Conservation (phyloP, 192 early-diverging fungal genomes). For the Martensiomyces pterosporus region DNA sequence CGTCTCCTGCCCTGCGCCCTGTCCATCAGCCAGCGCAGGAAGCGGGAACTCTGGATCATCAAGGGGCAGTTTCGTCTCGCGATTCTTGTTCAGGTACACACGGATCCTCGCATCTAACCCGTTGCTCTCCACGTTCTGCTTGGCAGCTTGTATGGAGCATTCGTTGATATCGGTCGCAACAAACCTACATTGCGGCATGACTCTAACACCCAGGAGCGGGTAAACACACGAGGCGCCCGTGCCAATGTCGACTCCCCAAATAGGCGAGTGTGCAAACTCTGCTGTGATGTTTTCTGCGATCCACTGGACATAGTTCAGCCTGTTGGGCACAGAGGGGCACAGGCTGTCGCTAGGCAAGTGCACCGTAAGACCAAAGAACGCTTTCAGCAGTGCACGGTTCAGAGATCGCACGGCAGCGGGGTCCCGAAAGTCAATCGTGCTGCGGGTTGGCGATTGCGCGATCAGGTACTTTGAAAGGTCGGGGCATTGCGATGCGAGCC, state of each 20-base stretch:
- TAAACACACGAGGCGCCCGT: constrained; percentile 91
- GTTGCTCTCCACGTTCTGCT: constrained; percentile 64
- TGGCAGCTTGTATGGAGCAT: constrained; percentile 59
- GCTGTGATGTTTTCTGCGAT: constrained; percentile 4
- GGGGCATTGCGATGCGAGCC: constrained; percentile 9
- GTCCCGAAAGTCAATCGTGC: constrained; percentile 24
- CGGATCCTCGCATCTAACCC: constrained; percentile 54
- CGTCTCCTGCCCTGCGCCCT: constrained; percentile 19
- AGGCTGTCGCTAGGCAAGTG: constrained; percentile 19
- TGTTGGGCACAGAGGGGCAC: constrained; percentile 30
- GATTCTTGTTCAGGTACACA: constrained; percentile 47
- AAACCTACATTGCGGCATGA: constrained; percentile 61
- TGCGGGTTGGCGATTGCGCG: background rate
- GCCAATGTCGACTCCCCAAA: constrained; percentile 50
- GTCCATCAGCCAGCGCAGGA: constrained; percentile 8
- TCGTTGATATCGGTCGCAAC: constrained; percentile 74
- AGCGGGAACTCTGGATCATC: constrained; percentile 16
- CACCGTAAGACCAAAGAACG: constrained; percentile 33
- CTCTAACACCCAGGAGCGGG: constrained; percentile 68
- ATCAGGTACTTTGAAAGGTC: constrained; percentile 13
- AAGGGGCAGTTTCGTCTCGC: constrained; percentile 12
- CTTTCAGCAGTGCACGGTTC: constrained; percentile 26
- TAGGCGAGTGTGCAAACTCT: constrained; percentile 4
- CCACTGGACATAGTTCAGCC: constrained; percentile 35
- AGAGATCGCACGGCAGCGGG: constrained; percentile 17